Percentiles rank a stretch among this genome's conserved stretches.
Conservation (phyloP, 164 flowering plant genomes). For the Euptelea pleiosperma region DNA sequence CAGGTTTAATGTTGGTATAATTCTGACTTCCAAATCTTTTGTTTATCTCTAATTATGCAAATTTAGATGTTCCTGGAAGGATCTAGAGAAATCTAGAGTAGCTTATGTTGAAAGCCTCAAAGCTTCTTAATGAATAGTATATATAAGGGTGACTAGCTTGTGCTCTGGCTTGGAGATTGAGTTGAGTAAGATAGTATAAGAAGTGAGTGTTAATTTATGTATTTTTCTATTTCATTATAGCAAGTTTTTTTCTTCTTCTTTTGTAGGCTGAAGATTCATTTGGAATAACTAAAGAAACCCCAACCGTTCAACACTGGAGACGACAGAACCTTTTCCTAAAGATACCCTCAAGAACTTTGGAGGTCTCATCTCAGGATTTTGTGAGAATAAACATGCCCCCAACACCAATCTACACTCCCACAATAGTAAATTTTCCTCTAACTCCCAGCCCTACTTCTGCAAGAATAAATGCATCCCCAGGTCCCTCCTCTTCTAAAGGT, state of each 20-base stretch:
- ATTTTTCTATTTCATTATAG: not conserved
- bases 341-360: constrained; percentile 38
- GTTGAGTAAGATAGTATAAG: no score
- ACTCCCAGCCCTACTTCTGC: constrained; percentile 43
- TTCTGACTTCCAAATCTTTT: no score
- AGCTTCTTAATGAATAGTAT: not conserved
- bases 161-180: no score
- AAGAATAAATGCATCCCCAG: constrained; percentile 36
- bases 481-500: constrained; percentile 44
- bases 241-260: not conserved
- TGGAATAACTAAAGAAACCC: constrained; percentile 43
- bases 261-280: constrained; percentile 33
- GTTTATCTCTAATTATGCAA: no score
- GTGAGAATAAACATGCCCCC: constrained; percentile 43
- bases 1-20: not conserved
- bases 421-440: constrained; percentile 43
- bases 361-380: constrained; percentile 30
- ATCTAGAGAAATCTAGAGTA: no score
- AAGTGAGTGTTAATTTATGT: no score
- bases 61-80: no score
- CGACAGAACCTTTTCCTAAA: constrained; percentile 30
- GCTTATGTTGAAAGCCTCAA: not conserved
- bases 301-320: constrained; percentile 21
- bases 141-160: no score
- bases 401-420: constrained; percentile 38